Base-by-base conservation (phyloP, 2,329 filamentous ascomycete genomes). In the Trichoderma sp. region DNA sequence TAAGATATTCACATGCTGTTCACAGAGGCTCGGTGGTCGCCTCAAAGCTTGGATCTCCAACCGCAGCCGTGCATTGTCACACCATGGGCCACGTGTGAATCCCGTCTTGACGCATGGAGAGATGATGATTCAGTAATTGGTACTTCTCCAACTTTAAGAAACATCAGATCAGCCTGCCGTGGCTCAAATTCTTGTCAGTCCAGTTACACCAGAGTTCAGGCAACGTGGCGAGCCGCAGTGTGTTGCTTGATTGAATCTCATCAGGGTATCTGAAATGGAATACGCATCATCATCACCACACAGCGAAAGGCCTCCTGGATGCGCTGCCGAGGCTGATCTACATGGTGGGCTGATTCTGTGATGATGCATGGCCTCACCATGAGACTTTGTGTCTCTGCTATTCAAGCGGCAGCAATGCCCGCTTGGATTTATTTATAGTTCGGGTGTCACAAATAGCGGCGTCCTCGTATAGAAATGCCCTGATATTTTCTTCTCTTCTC, bases 291-390 rank as follows among this genome's bases (percentile, higher is more conserved):
- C 47, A 44, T 47, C 21, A 61, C 47, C 19, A 19, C 41, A 55
- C 62, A 61, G 21, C 21, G 63, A 57, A 65, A 62, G 48, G 63
- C 34, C 57, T 57, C 55, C 63, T 55, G 5, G 41, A 44, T 21
- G 12, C 1, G 54, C 24, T 45, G 51, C 24, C 45, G 48, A 45
- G 12, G 54, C 62, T 45, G 47, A 15, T 64, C 54, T 34, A 24
- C 21, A 24, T 24, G 45, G 48, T 64, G 62, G 62, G 45, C 62
- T 64, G 62, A 64, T 64, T 19, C 21, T 64, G 15, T 21, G 51
- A 41, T 58, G 45, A 64, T 45, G 26, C 54, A 64, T 64, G 62
- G 62, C 51, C 60, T 63, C 60, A 63, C 60, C 30, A n/a, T 41
- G 1, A 30, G 30, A 34, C 30, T 34, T 34, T 61, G 43, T n/a